Conservation (phyloP, 2,329 filamentous ascomycete species). For the Talaromyces amestolkiae region DNA sequence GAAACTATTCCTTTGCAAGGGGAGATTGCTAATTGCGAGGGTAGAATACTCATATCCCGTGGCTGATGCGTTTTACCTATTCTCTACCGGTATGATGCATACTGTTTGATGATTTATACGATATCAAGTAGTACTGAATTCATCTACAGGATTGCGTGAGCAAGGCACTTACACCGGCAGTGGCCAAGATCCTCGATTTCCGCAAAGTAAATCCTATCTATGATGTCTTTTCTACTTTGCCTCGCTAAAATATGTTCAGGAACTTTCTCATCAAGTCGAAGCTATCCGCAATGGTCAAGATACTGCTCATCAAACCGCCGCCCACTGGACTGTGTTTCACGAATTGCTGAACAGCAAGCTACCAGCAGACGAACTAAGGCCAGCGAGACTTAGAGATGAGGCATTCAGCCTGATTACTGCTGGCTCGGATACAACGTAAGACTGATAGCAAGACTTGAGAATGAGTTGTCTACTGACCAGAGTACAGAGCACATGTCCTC, state of each 20-base stretch:
- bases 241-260: not conserved
- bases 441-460: not conserved
- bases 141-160: constrained; percentile 1
- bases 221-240: not conserved
- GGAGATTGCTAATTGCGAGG: not conserved
- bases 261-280: not conserved
- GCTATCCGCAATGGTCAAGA: not conserved
- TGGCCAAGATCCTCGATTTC: constrained; percentile 15
- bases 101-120: not conserved
- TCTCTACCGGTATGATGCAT: not conserved
- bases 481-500: constrained; percentile 5
- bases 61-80: not conserved
- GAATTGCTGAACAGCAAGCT: not conserved
- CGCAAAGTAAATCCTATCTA: not conserved
- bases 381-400: not conserved
- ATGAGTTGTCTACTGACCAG: not conserved
- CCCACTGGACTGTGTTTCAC: not conserved
- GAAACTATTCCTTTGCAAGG: not conserved
- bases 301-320: not conserved
- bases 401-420: not conserved
- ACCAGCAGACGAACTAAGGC: not conserved
- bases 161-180: constrained; percentile 6
- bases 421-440: not conserved
- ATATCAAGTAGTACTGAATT: not conserved
- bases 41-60: not conserved